These are phyloP conservation scores for Tremella yokohamensis DNA, from an alignment of 768 basidiomycete species.

Conservation along the genomic window DNA sequence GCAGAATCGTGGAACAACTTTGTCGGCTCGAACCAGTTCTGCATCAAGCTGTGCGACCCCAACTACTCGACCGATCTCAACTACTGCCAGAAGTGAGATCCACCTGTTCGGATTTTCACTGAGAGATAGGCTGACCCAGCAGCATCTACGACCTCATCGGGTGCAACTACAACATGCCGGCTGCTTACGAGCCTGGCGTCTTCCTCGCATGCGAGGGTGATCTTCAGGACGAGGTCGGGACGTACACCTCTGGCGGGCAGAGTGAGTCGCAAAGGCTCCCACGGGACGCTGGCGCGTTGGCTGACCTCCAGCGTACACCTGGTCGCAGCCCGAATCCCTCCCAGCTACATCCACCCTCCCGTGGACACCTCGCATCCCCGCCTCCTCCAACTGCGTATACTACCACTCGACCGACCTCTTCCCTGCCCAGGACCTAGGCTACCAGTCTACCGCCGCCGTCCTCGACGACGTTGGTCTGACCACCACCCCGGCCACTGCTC, in stretches of 20 bases:
- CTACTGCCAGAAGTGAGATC: conserved; percentile 13
- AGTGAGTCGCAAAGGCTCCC: conserved; percentile 5
- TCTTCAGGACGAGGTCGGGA: conserved; percentile 17
- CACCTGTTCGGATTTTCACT: neutral
- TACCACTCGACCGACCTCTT: conserved; percentile 15
- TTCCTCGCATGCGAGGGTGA: conserved; percentile 13
- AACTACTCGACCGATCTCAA: conserved; percentile 6
- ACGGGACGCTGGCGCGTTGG: neutral
- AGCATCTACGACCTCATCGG: conserved; percentile 16
- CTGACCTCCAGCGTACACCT: conserved; percentile 9
- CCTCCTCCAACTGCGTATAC: conserved; percentile 11
- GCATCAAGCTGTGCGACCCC: conserved; percentile 12
- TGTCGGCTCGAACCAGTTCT: conserved; percentile 2
- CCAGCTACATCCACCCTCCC: conserved; percentile 8
- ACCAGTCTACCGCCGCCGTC: conserved; percentile 2
- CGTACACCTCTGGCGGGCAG: conserved; percentile 13
- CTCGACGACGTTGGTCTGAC: neutral
- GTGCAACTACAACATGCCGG: conserved; percentile 15
- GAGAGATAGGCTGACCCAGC: neutral
- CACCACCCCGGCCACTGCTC: conserved; percentile 1
- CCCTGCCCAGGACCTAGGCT: conserved; percentile 6
- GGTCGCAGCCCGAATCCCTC: conserved; percentile 9
- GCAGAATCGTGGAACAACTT: conserved; percentile 11
- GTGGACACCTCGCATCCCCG: conserved; percentile 11
- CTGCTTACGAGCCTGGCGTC: conserved; percentile 4